Base-by-base conservation (phyloP, 2,329 filamentous ascomycete species). In the Sphaerulina musiva region DNA sequence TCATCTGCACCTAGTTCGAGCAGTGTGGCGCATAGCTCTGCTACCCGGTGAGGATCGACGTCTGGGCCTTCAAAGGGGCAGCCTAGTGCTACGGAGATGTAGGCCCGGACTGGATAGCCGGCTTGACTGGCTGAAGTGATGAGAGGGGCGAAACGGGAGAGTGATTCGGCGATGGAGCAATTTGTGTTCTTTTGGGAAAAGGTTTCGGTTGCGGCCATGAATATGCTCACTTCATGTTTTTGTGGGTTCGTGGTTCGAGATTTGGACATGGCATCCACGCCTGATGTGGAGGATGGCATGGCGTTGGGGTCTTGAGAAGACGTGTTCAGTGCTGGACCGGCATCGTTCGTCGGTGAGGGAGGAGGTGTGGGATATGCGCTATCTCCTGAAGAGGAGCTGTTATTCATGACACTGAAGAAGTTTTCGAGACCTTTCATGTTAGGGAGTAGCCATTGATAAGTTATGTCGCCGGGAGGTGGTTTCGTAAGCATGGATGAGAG, bases 1-100 rank as follows among this genome's bases (percentile, higher is more conserved):
- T 95, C 89, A 66, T 95, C 89, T 17, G 89, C 91, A 14, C 91
- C 91, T 77, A 92, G 87, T 66, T 91, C 87, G 1, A 95, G 77
- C 46, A 95, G 70, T 6, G 73, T 65, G 76, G 83, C 56, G 76
- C 82, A 81, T 23, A 85, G 74, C 29, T 82, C 78, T 2, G 82
- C 82, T 2, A 85, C 82, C 52, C 76, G 78, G 60, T 79, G 73
- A 0, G 82, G 80, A 38, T 79, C 72, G 1, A 82, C 79, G 51
- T 84, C 75, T 0, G 81, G 80, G 0, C 82, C 82, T 71, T 85
- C 82, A 59, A 83, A 93, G 0, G 89, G 89, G 60, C 89, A 95
- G 1, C 86, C 87, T 5, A 95, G 76, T 0, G 89, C 87, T 10
- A 89, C 86, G 1, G 85, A 91, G 63, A 95, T 84, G 70, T 89